A percentile compares a stretch with the other conserved stretches of the same genome.
phyloP scores from a whole-genome alignment of 352 stramenopile species.

The Globisporangium paroecandrum region DNA sequence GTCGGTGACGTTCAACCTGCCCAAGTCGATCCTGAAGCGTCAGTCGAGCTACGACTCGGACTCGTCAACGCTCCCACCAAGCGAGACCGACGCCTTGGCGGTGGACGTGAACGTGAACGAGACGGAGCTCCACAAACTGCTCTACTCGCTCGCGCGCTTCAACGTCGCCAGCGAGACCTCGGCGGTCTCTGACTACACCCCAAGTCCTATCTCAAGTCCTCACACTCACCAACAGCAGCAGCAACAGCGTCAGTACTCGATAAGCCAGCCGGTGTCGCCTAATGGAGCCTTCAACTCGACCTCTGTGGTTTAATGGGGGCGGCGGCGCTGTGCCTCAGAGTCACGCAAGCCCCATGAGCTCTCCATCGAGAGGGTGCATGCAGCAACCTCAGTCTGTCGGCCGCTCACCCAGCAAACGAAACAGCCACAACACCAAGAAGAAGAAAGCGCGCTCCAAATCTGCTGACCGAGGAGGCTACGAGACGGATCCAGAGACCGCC shows the following conservation, averaged over 20 bases:
- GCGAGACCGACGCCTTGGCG: constrained; percentile 15
- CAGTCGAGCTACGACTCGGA: constrained; percentile 41
- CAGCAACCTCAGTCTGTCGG: neutral
- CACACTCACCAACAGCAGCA: neutral
- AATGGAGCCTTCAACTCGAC: neutral
- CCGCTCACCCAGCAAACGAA: neutral
- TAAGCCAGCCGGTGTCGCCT: constrained; percentile 4
- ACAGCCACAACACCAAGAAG: constrained; percentile 7
- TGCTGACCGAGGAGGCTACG: constrained; percentile 12
- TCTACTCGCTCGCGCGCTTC: constrained; percentile 59
- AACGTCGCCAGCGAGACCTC: constrained; percentile 37
- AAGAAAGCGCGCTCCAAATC: constrained; percentile 16
- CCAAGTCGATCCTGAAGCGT: constrained; percentile 44
- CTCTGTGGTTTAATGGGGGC: neutral
- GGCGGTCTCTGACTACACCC: constrained; percentile 8
- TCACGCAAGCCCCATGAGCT: neutral
- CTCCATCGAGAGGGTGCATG: neutral
- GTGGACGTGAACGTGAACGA: constrained; percentile 21
- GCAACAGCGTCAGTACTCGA: neutral
- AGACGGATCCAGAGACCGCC: constrained; percentile 10
- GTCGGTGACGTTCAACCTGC: constrained; percentile 39
- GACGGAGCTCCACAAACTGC: constrained; percentile 58
- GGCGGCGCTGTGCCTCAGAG: neutral
- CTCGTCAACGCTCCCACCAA: constrained; percentile 30
- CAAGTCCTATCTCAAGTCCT: constrained; percentile 8